phyloP scores from a whole-genome alignment of 306 rosid genomes.

The Prunus mume region DNA sequence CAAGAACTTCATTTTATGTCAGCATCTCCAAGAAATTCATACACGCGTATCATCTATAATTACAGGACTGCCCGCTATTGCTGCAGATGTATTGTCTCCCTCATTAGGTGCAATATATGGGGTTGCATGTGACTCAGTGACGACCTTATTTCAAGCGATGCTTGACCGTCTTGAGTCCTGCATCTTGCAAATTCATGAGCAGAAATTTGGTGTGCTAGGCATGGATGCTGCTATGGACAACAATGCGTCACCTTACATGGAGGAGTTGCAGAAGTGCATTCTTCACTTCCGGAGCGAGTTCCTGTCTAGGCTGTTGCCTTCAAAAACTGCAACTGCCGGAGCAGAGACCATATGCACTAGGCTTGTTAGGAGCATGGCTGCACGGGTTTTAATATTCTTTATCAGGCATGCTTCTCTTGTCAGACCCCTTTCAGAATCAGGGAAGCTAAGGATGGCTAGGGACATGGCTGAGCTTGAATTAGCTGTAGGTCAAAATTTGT shows the following conservation, averaged over 20 bases:
- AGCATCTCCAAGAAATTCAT: constrained; percentile 92
- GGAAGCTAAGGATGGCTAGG: constrained; percentile 97
- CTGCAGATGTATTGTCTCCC: constrained; percentile 87
- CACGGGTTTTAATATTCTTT: constrained; percentile 85
- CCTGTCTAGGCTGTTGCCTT: constrained; percentile 76
- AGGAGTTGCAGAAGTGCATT: constrained; percentile 86
- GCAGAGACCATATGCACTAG: constrained; percentile 86
- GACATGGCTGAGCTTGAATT: constrained; percentile 98
- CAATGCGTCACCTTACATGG: constrained; percentile 96
- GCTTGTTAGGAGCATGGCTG: constrained; percentile 94
- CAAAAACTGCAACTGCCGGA: constrained; percentile 38
- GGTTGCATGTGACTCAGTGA: constrained; percentile 92
- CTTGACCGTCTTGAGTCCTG: constrained; percentile 93
- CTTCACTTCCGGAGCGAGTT: constrained; percentile 93
- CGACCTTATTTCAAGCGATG: constrained; percentile 92
- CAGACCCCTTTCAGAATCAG: constrained; percentile 98
- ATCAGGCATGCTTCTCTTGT: constrained; percentile 97
- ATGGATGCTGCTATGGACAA: constrained; percentile 96
- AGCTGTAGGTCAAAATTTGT: constrained; percentile 90
- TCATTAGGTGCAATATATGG: constrained; percentile 84
- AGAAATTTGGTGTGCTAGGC: constrained; percentile 75
- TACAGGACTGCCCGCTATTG: constrained; percentile 77
- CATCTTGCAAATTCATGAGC: constrained; percentile 90
- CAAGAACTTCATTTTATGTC: constrained; percentile 80
- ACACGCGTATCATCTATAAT: constrained; percentile 62